Evolutionary conservation across 169 alveolate genomes (phyloP), one percentile per base, ranked within the genome.

Genomic region (Plasmodium chabaudi): DNA sequence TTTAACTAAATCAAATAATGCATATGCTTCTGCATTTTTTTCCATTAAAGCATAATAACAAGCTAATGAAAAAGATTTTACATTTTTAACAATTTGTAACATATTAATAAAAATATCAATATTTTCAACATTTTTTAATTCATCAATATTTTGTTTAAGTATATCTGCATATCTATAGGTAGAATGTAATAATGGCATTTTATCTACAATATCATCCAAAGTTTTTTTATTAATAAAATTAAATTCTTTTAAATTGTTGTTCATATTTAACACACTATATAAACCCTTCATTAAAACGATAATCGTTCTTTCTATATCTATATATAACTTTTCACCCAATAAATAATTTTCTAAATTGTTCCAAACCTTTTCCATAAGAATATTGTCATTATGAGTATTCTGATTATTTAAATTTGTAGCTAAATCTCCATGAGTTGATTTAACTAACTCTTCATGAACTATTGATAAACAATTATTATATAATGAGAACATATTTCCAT

Each of bases 21-120:
- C 93, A 91, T 92, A 88, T 2, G 95, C 95, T 53, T 94, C 96
- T 46, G 88, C 88, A 69, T 84, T 57, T 61, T 92, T 92, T 12
- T 72, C 93, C 27, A 15, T 55, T 13, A 63, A 25, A 57, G 93
- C 87, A 44, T 90, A 82, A 79, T 94, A 86, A 64, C 92, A 67
- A 42, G 94, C 94, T 47, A 94, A 72, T 34, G 91, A 72, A 64
- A 88, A 69, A n/a, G 92, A 91, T 60, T 92, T 89, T 13, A 91
- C 92, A 46, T 93, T 89, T 63, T 88, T 73, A 27, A 91, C 75
- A 53, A 91, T 70, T 79, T 93, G 94, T 13, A 74, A 67, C 63
- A 96, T 95, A 67, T 73, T 89, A 82, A 93, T 91, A 77, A 93
- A 94, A 65, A 65, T 67, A 44, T 82, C 84, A 19, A 67, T 82